Percentiles rank a stretch among this genome's conserved stretches.
Conservation (phyloP, 2,329 filamentous ascomycete species). For the Colletotrichum endophyticum region DNA sequence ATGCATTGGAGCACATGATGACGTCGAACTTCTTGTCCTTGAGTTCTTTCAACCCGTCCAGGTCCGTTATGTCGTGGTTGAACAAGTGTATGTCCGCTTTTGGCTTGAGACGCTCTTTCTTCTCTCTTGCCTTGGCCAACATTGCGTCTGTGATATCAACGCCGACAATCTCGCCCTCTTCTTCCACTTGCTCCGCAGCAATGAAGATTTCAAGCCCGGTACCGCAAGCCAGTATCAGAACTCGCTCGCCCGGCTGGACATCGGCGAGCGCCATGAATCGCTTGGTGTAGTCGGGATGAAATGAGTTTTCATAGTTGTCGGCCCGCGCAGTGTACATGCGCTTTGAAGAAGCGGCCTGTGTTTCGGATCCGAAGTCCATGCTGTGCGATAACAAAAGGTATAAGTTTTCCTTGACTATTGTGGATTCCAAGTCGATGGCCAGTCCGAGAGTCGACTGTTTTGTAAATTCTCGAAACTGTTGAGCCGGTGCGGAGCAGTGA, state of each 20-base stretch:
- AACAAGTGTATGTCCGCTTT: constrained; percentile 20
- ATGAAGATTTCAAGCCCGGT: constrained; percentile 36
- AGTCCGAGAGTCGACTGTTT: neutral
- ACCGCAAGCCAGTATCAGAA: constrained; percentile 38
- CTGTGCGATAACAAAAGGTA: neutral
- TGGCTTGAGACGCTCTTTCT: constrained; percentile 25
- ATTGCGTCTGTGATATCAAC: constrained; percentile 36
- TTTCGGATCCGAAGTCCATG: constrained; percentile 21
- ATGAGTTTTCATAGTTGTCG: constrained; percentile 34
- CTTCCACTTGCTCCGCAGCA: constrained; percentile 29
- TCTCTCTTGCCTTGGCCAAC: constrained; percentile 30
- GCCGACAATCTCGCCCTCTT: constrained; percentile 30
- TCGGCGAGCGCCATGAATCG: constrained; percentile 31
- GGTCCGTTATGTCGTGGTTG: constrained; percentile 30
- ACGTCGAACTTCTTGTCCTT: constrained; percentile 30
- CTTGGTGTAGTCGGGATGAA: constrained; percentile 34
- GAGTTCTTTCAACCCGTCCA: constrained; percentile 24
- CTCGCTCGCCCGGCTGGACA: constrained; percentile 26
- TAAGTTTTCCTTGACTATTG: neutral
- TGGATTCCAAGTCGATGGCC: neutral
- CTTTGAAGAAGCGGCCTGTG: constrained; percentile 26
- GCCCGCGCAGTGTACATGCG: constrained; percentile 37
- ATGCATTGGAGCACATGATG: constrained; percentile 37
- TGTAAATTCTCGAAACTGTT: neutral
- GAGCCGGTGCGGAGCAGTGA: neutral